Base-by-base conservation (phyloP, 164 flowering plant genomes). In the Macadamia tetraphylla region DNA sequence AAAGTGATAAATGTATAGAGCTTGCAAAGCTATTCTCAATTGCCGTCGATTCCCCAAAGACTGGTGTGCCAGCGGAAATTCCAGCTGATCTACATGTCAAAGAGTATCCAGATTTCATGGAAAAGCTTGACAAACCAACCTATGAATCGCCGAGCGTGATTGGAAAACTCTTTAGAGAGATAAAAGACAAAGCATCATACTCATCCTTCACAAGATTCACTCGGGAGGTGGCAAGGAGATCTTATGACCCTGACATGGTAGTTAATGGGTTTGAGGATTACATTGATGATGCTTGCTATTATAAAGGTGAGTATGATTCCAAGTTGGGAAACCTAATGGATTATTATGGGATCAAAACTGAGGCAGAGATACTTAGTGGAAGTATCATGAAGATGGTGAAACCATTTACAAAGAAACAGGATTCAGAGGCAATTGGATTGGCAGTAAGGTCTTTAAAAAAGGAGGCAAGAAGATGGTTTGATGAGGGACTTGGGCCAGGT, bases 21-120 rank as follows among this genome's bases (percentile, higher is more conserved):
- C 89, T 92, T 13, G 90, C 96, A 35, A 70, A 58, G 65, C 75
- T 81, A n/a, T 86, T 80, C 74, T 88, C 98, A 15, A 73, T 88
- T 60, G 98, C 96, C 0, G 96, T 92, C 7, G 98, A 92, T 75
- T 92, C 85, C 63, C 89, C 88, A 6, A 92, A 92, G 76, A 90
- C 96, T 14, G 98, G 98, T 18, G 82, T 90, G 6, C 88, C 94
- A 0, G 98, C 93, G 13, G 80, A 72, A 71, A 86, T 92, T 53
- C 94, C 96, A 2, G 10, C 82, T 12, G 58, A 80, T 49, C 74
- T 87, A 8, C 76, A 70, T n/a, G 87, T 83, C 44, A 85, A 81
- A 71, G 85, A 83, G 46, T 92, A 81, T 67, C 96, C 98, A 23
- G 97, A 92, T 72, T 92, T 92, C 81, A 93, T 91, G 93, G 95